phyloP scores from a whole-genome alignment of 1,284 basidiomycete genomes.

The Trametes sp. region DNA sequence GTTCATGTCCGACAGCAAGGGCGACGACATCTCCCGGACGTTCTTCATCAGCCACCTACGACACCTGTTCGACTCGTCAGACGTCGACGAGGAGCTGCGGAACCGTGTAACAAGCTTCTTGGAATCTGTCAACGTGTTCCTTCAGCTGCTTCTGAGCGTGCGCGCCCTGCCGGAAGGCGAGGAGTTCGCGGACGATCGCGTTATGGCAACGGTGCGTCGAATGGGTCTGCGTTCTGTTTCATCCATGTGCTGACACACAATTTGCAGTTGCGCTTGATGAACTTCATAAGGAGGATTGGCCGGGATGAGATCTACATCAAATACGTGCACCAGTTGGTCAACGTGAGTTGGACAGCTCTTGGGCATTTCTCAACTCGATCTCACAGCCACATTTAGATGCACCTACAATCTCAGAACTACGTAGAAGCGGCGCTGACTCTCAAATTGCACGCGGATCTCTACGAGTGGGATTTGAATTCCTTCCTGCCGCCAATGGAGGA shows the following conservation, averaged over 20 bases:
- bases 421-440: conserved; percentile 93
- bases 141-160: conserved; percentile 91
- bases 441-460: conserved; percentile 92
- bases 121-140: conserved; percentile 91
- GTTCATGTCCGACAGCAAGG: conserved; percentile 91
- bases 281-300: conserved; percentile 87
- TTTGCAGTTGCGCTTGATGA: conserved; percentile 86
- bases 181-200: conserved; percentile 92
- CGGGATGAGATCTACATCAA: conserved; percentile 92
- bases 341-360: conserved; percentile 56
- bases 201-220: conserved; percentile 80
- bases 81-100: conserved; percentile 82
- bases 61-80: conserved; percentile 84
- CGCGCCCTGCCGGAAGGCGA: conserved; percentile 95
- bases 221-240: background rate
- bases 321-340: conserved; percentile 94
- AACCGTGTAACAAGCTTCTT: conserved; percentile 85
- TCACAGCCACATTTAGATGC: conserved; percentile 59
- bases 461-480: conserved; percentile 85
- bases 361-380: background rate
- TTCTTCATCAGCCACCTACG: conserved; percentile 96
- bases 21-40: conserved; percentile 88
- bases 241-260: too few relatives aligned
- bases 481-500: conserved; percentile 89
- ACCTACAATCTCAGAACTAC: conserved; percentile 87